Evolutionary conservation across 805 yeast genomes (phyloP).

Genomic region (Dipodascus geniculatus): DNA sequence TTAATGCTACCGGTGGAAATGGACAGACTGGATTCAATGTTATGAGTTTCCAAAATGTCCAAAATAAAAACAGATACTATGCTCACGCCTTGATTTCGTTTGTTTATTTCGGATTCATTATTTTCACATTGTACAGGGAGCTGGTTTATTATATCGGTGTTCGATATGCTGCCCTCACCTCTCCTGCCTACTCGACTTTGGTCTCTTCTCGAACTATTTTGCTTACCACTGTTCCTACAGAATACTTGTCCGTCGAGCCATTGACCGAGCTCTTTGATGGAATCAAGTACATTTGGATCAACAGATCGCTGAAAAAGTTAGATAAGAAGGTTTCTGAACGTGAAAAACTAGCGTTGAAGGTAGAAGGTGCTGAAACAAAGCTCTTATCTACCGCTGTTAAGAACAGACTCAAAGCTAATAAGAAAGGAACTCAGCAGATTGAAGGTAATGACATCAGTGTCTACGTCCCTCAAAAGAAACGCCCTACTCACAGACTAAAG

Average conservation of each 20-base stretch:
- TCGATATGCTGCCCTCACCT: slow-evolving; percentile 64
- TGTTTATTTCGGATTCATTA: slow-evolving; percentile 58
- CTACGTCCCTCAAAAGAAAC: slow-evolving; percentile 60
- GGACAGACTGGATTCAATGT: slow-evolving; percentile 59
- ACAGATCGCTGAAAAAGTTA: slow-evolving; percentile 49
- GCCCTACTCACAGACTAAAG: slow-evolving; percentile 71
- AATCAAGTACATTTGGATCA: slow-evolving; percentile 70
- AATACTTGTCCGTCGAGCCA: slow-evolving; percentile 58
- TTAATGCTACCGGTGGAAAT: slow-evolving; percentile 53
- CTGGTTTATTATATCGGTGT: slow-evolving; percentile 63
- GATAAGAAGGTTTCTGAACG: slow-evolving; percentile 47
- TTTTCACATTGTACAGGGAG: slow-evolving; percentile 75
- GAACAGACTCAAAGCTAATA: slow-evolving; percentile 49
- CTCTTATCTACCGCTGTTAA: slow-evolving; percentile 54
- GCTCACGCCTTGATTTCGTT: slow-evolving; percentile 80
- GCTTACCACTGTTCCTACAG: slow-evolving; percentile 73
- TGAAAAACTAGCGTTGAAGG: slow-evolving; percentile 40
- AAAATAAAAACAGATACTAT: slow-evolving; percentile 51
- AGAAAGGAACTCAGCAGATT: slow-evolving; percentile 38
- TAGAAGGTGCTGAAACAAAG: slow-evolving; percentile 57
- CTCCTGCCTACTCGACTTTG: slow-evolving; percentile 68
- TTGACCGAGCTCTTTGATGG: slow-evolving; percentile 70
- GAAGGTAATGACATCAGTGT: slow-evolving; percentile 16
- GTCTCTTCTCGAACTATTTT: slow-evolving; percentile 72
- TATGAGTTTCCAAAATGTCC: slow-evolving; percentile 66